A percentile compares a stretch with the other conserved stretches of the same genome.
These are phyloP conservation scores for Physcomitrellopsis africana DNA, from an alignment of 225 moss, liverwort and hornwort genomes.

Conservation along the genomic window DNA sequence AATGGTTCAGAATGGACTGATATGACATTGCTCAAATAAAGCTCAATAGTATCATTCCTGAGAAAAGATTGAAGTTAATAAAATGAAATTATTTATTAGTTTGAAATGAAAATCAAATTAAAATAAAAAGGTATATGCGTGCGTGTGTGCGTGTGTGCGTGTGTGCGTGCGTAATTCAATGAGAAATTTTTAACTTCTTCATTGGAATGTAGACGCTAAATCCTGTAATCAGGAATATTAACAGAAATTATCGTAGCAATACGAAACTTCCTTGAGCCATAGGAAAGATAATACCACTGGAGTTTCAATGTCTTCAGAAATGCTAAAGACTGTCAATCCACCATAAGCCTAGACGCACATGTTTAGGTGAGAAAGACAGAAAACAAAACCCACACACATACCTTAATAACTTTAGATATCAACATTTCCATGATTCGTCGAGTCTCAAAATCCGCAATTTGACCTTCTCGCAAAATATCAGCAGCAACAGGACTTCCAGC, in stretches of 20 bases:
- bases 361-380: neutral
- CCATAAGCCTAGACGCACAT: neutral
- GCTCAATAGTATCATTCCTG: no score
- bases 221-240: neutral
- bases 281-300: neutral
- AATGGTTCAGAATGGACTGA: neutral
- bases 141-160: no score
- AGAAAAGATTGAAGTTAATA: no score
- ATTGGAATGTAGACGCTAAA: neutral
- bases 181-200: neutral
- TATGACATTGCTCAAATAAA: no score
- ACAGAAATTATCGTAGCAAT: neutral
- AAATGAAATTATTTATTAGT: no score
- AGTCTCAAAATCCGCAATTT: slow-evolving; percentile 93
- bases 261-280: slow-evolving; percentile 24
- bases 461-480: slow-evolving; percentile 94
- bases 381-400: slow-evolving; percentile 17
- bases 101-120: no score
- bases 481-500: slow-evolving; percentile 94
- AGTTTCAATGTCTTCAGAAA: neutral
- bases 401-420: slow-evolving; percentile 85
- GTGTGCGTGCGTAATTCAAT: neutral
- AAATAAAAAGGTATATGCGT: no score
- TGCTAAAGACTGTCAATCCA: neutral
- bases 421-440: slow-evolving; percentile 84